Evolutionary conservation across 2,329 filamentous ascomycete genomes (phyloP).

Genomic region (Hymenoscyphus albidus): DNA sequence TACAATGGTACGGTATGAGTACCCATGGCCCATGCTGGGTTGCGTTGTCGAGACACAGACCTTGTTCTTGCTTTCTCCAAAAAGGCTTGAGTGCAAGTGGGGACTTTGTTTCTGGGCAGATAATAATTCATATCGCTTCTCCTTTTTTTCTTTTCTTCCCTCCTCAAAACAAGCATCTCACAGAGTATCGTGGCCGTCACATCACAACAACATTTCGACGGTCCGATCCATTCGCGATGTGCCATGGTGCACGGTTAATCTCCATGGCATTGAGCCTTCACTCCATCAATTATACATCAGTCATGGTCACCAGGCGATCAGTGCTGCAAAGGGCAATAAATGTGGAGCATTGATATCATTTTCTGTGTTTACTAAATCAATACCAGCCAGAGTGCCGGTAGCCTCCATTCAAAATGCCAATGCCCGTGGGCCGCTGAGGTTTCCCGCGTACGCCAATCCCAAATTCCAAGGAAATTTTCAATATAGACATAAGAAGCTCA

Average conservation of each 20-base stretch:
- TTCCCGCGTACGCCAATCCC: conserved; percentile 21
- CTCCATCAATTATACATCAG: background rate
- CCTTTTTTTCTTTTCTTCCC: too few species aligned
- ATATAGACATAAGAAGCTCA: conserved; percentile 29
- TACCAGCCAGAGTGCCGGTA: conserved; percentile 5
- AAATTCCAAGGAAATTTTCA: conserved; percentile 17
- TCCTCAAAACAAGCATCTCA: too few species aligned
- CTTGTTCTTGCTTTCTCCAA: too few species aligned
- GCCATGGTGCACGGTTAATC: conserved; percentile 17
- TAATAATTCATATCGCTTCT: too few species aligned
- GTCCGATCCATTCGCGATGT: conserved; percentile 9
- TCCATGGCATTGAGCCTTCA: conserved; percentile 11
- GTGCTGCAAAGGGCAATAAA: background rate
- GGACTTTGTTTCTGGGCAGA: too few species aligned
- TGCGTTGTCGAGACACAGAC: too few species aligned
- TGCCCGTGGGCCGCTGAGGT: conserved; percentile 1
- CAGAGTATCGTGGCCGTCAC: too few species aligned
- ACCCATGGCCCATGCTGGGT: too few species aligned
- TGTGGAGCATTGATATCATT: conserved; percentile 14
- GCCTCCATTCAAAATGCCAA: conserved; percentile 13
- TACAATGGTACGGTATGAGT: too few species aligned
- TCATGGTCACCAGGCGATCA: background rate
- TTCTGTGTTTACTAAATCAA: conserved; percentile 15
- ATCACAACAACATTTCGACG: background rate
- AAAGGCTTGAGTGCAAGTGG: too few species aligned